A percentile compares a stretch with the other conserved stretches of the same genome.
Evolutionary conservation across 306 rosid genomes (phyloP).

Genomic region (Senna siamea): DNA sequence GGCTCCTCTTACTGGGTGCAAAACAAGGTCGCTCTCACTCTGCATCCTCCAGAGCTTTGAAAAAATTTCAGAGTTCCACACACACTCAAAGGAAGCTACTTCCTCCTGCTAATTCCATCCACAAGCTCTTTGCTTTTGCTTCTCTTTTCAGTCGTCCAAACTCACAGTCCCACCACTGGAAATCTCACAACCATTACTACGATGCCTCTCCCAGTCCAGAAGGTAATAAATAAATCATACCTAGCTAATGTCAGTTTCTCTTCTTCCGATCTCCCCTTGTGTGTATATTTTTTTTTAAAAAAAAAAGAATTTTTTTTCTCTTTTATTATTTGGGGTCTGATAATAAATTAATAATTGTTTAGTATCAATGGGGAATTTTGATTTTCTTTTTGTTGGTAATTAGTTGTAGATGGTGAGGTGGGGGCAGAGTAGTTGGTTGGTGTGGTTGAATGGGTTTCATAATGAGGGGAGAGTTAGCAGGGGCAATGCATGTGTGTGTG

Average conservation of each 20-base stretch:
- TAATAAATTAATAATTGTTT: not conserved
- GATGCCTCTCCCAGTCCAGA: constrained; percentile 82
- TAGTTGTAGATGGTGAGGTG: constrained; percentile 30
- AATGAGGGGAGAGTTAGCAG: constrained; percentile 34
- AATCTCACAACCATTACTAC: constrained; percentile 50
- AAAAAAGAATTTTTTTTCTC: not conserved
- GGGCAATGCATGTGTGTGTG: constrained; percentile 53
- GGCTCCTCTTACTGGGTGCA: constrained; percentile 70
- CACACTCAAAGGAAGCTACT: constrained; percentile 42
- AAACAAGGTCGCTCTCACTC: constrained; percentile 53
- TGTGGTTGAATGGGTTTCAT: constrained; percentile 41
- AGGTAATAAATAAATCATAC: constrained; percentile 55
- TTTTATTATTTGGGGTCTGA: not conserved
- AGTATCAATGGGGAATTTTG: not conserved
- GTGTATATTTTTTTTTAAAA: not conserved
- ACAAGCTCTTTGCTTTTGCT: constrained; percentile 83
- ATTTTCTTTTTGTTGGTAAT: not conserved
- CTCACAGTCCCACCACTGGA: constrained; percentile 51
- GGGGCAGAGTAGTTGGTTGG: constrained; percentile 31
- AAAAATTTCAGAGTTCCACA: constrained; percentile 37
- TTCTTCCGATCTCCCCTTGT: not conserved
- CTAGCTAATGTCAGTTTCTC: not conserved
- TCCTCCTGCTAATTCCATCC: constrained; percentile 44
- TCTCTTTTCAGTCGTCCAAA: constrained; percentile 73
- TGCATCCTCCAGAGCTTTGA: constrained; percentile 39